Percentiles rank a stretch among this genome's conserved stretches.
These are phyloP conservation scores for Russula virescens DNA, from an alignment of 768 basidiomycete genomes.

Conservation along the genomic window DNA sequence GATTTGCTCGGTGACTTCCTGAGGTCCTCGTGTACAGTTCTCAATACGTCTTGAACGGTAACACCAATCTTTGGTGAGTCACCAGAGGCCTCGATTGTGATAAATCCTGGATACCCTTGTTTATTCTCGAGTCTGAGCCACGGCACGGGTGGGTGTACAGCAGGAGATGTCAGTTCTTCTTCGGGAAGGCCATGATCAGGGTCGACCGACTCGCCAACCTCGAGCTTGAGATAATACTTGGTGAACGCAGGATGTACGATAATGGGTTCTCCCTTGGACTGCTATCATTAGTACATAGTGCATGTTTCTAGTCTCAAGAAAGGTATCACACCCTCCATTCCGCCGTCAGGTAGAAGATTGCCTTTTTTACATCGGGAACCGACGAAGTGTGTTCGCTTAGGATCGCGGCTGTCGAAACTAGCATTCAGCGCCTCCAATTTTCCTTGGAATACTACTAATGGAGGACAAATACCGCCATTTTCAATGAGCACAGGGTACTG, in stretches of 20 bases:
- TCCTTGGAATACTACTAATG: neutral
- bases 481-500: neutral
- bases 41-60: slow-evolving; percentile 7
- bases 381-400: neutral
- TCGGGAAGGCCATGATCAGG: neutral
- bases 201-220: neutral
- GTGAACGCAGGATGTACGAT: neutral
- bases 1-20: neutral
- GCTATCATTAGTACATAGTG: neutral
- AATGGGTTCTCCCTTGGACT: slow-evolving; percentile 3
- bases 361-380: neutral
- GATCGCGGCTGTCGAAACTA: neutral
- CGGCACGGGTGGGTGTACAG: neutral
- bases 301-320: neutral
- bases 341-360: neutral
- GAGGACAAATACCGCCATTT: slow-evolving; percentile 5
- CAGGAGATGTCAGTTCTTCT: slow-evolving; percentile 5
- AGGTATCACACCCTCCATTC: neutral
- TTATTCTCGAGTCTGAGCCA: slow-evolving; percentile 3
- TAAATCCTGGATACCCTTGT: slow-evolving; percentile 5
- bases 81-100: neutral
- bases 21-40: neutral
- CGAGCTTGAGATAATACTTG: slow-evolving; percentile 12
- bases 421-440: neutral
- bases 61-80: neutral